phyloP scores from a whole-genome alignment of 805 yeast genomes.

The Teunomyces funiuensis region DNA sequence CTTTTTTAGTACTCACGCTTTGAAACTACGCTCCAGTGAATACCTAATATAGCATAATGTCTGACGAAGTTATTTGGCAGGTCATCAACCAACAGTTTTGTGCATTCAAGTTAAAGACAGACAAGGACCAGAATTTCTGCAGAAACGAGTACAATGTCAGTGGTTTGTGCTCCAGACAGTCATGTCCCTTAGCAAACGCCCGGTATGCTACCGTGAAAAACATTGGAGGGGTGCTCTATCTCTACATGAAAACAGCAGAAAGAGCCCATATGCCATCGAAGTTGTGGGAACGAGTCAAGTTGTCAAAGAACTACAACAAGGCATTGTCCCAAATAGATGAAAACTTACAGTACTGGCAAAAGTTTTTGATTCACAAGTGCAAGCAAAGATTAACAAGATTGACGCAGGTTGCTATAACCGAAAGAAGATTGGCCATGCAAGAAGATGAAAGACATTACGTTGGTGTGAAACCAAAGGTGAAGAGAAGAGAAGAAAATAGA shows the following conservation, averaged over 20 bases:
- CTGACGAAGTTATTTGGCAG: conserved; percentile 94
- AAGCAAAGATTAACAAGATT: conserved; percentile 93
- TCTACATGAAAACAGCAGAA: conserved; percentile 96
- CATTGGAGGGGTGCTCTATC: conserved; percentile 73
- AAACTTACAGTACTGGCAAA: conserved; percentile 89
- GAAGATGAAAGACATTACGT: conserved; percentile 93
- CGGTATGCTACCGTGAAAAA: conserved; percentile 85
- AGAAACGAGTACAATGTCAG: conserved; percentile 94
- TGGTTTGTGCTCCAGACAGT: conserved; percentile 88
- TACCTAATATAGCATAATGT: conserved; percentile 26
- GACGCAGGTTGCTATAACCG: conserved; percentile 93
- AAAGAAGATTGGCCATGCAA: conserved; percentile 85
- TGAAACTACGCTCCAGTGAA: neutral
- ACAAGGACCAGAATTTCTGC: conserved; percentile 88
- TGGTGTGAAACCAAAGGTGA: conserved; percentile 90
- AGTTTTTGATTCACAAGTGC: conserved; percentile 86
- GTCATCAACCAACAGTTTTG: conserved; percentile 94
- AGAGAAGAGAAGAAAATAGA: conserved; percentile 89
- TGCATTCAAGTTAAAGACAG: conserved; percentile 87
- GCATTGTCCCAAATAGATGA: conserved; percentile 89
- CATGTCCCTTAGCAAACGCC: conserved; percentile 96
- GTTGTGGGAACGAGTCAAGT: conserved; percentile 91
- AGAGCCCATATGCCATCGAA: conserved; percentile 94
- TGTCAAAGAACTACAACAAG: conserved; percentile 83
- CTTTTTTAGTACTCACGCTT: neutral